These are phyloP conservation scores for Aspergillus sp. DNA, from an alignment of 2,329 filamentous ascomycete genomes.

Conservation along the genomic window DNA sequence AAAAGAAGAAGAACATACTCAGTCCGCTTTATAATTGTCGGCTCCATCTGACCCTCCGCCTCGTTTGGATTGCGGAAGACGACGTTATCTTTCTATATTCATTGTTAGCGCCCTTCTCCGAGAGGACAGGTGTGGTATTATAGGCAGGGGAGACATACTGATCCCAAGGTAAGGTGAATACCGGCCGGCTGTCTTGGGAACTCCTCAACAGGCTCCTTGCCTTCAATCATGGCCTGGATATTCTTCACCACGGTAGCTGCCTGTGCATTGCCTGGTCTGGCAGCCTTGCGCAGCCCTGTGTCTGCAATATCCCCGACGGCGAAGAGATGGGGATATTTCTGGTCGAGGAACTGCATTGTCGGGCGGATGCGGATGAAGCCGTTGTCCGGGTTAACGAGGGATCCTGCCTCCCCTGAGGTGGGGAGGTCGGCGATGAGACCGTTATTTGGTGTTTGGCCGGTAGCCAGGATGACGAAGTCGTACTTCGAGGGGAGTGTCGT, in stretches of 20 bases:
- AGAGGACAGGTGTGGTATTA: neutral
- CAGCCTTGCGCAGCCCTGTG: slow-evolving; percentile 37
- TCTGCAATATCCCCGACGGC: slow-evolving; percentile 39
- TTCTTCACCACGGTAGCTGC: slow-evolving; percentile 35
- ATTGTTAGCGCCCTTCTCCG: neutral
- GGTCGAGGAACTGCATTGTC: slow-evolving; percentile 35
- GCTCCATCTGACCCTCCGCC: slow-evolving; percentile 35
- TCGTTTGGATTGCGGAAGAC: slow-evolving; percentile 39
- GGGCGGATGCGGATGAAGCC: slow-evolving; percentile 35
- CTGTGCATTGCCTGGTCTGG: slow-evolving; percentile 32
- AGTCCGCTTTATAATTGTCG: slow-evolving; percentile 29
- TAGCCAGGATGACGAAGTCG: slow-evolving; percentile 47
- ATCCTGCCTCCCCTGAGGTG: slow-evolving; percentile 7
- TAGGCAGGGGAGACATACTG: slow-evolving; percentile 23
- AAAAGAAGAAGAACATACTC: slow-evolving; percentile 28
- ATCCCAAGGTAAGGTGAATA: slow-evolving; percentile 36
- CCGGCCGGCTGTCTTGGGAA: slow-evolving; percentile 30
- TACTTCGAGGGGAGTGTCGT: slow-evolving; percentile 29
- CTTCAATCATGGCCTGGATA: slow-evolving; percentile 34
- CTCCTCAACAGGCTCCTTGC: slow-evolving; percentile 21
- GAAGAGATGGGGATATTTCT: slow-evolving; percentile 32
- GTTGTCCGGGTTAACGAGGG: slow-evolving; percentile 34
- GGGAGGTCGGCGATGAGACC: slow-evolving; percentile 36
- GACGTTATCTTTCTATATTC: slow-evolving; percentile 35
- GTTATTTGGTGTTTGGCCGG: slow-evolving; percentile 51